Conservation (phyloP, 352 stramenopile species). For the Phytopythium ostracodes region DNA sequence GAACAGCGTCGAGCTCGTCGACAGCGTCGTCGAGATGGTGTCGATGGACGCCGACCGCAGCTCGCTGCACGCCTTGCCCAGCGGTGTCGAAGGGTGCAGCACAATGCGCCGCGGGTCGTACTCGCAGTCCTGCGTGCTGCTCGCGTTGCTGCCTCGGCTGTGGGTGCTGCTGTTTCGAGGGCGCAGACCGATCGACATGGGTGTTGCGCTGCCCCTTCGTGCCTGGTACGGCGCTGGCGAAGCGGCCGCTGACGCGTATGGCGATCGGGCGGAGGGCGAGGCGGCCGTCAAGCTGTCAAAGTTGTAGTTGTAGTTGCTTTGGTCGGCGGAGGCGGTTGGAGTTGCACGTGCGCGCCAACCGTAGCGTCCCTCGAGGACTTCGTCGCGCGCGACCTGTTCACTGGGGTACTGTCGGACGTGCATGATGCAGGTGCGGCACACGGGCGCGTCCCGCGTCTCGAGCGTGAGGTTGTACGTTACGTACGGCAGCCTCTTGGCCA, state of each 20-base stretch:
- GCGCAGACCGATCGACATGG: background rate
- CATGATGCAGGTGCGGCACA: conserved; percentile 29
- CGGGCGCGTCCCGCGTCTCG: conserved; percentile 20
- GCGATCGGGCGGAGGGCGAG: conserved; percentile 3
- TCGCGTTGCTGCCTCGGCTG: background rate
- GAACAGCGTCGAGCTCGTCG: conserved; percentile 3
- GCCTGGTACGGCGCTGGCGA: background rate
- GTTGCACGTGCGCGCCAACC: background rate
- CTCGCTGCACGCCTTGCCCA: conserved; percentile 3
- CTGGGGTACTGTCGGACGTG: conserved; percentile 23
- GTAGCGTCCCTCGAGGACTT: conserved; percentile 22
- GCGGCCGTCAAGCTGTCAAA: background rate
- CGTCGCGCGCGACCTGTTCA: conserved; percentile 20
- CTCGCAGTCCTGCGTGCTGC: background rate
- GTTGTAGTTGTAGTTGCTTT: background rate
- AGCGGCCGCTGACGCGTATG: background rate
- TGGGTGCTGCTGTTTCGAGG: conserved; percentile 1
- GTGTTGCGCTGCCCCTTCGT: background rate
- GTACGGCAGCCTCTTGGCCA: conserved; percentile 31
- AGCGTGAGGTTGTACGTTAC: conserved; percentile 25
- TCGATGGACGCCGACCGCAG: conserved; percentile 4
- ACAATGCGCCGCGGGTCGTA: background rate
- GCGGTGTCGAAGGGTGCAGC: conserved; percentile 3
- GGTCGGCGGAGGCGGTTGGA: background rate
- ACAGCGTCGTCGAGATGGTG: conserved; percentile 8